Percentiles rank a stretch among this genome's conserved stretches.
Conservation (phyloP, 2,329 filamentous ascomycete genomes). For the Botrytis cinerea region DNA sequence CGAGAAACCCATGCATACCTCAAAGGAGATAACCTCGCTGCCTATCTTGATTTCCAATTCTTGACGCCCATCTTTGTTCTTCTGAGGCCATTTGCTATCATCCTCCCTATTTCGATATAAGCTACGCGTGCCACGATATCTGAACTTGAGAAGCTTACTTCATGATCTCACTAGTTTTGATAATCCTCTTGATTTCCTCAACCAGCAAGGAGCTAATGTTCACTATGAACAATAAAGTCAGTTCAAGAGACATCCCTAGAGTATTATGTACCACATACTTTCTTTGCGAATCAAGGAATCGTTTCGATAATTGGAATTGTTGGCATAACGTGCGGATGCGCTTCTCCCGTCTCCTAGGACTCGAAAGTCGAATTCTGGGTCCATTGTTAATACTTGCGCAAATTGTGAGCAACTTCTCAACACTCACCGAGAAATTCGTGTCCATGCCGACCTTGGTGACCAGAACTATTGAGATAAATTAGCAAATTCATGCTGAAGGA, state of each 20-base stretch:
- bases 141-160: conserved; percentile 62
- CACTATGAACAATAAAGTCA: conserved; percentile 60
- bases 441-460: conserved; percentile 94
- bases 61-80: conserved; percentile 98
- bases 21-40: conserved; percentile 96
- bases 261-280: conserved; percentile 61
- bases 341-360: conserved; percentile 90
- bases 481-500: neutral
- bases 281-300: conserved; percentile 99
- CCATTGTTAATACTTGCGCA: conserved; percentile 31
- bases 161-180: conserved; percentile 95
- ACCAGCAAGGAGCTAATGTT: conserved; percentile 90
- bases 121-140: conserved; percentile 22
- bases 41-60: conserved; percentile 93
- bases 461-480: conserved; percentile 66
- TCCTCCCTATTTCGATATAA: conserved; percentile 70
- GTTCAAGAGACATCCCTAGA: neutral
- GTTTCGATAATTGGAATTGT: conserved; percentile 99
- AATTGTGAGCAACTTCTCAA: neutral
- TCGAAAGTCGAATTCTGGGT: conserved; percentile 89
- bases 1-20: conserved; percentile 56
- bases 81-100: conserved; percentile 97
- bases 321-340: conserved; percentile 93
- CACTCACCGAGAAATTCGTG: conserved; percentile 90
- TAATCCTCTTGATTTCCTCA: conserved; percentile 93